Evolutionary conservation across 345 rosid genomes (phyloP), one percentile per base, ranked within the genome.

Genomic region (Pseudoturritis turrita): DNA sequence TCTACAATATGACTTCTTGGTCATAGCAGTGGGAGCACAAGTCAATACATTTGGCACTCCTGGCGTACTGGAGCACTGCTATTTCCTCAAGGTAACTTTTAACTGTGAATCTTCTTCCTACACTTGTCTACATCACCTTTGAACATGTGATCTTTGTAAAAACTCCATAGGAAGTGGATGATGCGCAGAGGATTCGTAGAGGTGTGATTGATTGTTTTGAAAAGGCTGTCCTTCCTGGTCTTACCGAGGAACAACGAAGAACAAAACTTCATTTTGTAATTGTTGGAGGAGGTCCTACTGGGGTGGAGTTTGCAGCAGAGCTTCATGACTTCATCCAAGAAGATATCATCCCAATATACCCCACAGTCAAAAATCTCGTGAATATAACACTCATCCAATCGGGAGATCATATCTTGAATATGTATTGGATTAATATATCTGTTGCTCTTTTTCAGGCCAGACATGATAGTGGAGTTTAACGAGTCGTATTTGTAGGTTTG

Each of bases 241-340:
- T 88, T 50, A 91, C 82, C 28, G 96, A 89, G 79, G 98, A 88
- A 61, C 89, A 91, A 76, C 77, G 86, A 62, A 83, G 83, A 75
- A 84, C 52, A 19, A 86, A 81, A 77, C 99, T 95, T 69, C 99
- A 89, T 80, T 95, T 95, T 68, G 94, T 95, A 44, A 82, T 95
- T 49, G 98, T 95, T 23, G 98, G 99, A 44, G 99, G 99, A 4
- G 98, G 99, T 56, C 99, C 99, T 7, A 95, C 99, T 56, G 99
- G 99, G 53, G 96, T 95, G 28, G 99, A 91, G 84, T 95, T 95
- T 87, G 96, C 96, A 47, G 99, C 98, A 7, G 99, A 95, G 82
- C 77, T 95, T 59, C 99, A 95, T 52, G 99, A 95, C 78, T 95
- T 73, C 78, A 68, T 91, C 26, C 53, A 53, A 50, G 99, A 95